Base-by-base conservation (phyloP, 2,329 filamentous ascomycete species). In the Aspergillus neotritici region DNA sequence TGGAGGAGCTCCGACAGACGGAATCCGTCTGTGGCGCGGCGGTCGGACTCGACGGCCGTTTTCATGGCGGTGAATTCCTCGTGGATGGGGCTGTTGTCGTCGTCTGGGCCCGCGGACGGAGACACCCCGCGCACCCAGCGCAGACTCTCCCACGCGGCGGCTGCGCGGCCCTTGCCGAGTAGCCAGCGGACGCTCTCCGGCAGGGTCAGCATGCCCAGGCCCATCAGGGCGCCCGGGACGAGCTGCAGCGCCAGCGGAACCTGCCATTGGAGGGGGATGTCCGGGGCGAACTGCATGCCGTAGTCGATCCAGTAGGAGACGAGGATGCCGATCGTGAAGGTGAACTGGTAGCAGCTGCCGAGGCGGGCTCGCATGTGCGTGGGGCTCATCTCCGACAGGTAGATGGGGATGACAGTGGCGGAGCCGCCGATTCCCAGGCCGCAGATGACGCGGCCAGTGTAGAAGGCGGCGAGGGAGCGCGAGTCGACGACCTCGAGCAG, bases 301-400 rank as follows among this genome's bases (percentile, higher is more conserved):
- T 76, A 78, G 56, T 77, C 73, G 34, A 78, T 64, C 72, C 74
- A 78, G 55, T 78, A 78, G 4, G 71, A 73, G 0, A 67, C 61
- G 34, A 76, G 71, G 40, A 77, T 77, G 1, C 75, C 67, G 48
- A 71, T 61, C 0, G 71, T 73, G 49, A 68, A 77, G 47, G 75
- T 71, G 43, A 73, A 70, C 50, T 77, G 73, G 52, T 75, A 77
- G 53, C 75, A 76, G 37, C 65, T 70, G 4, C 73, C 73, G 21
- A 76, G 64, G 41, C 69, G 67, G 2, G 69, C 73, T 25, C 73
- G 66, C 44, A 75, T 64, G 32, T 75, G 63, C 15, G 68, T 69
- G 1, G 71, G 70, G 9, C 65, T 66, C 62, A 70, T 72, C 48
- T 73, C 70, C 1, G 68, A 62, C 14, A 70, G 61, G 40, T 68